Conservation (phyloP, 2,329 filamentous ascomycete genomes). For the Ophiostoma novo-ulmi region DNA sequence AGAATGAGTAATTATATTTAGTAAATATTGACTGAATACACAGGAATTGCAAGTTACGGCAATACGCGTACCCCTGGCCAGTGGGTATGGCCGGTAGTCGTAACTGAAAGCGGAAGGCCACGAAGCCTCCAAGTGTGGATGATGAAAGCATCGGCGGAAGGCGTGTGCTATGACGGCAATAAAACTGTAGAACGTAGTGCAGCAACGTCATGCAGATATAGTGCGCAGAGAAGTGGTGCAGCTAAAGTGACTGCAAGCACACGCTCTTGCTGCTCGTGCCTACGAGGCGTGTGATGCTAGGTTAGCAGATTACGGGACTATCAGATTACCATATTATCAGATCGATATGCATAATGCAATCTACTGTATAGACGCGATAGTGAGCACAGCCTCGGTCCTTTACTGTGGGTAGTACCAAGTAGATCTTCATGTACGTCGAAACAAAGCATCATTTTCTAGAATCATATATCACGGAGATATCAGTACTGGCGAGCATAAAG, state of each 20-base stretch:
- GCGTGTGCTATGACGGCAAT: not conserved
- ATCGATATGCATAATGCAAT: not conserved
- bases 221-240: not conserved
- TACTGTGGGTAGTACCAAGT: not conserved
- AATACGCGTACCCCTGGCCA: not conserved
- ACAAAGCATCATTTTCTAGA: not conserved
- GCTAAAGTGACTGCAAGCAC: not conserved
- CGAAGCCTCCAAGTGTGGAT: not conserved
- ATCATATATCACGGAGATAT: not conserved
- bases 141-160: not conserved
- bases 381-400: not conserved
- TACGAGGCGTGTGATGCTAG: not conserved
- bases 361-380: not conserved
- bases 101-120: constrained; percentile 8
- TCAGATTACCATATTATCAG: not conserved
- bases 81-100: not conserved
- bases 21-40: not conserved
- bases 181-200: too few relatives aligned
- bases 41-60: not conserved
- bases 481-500: not conserved
- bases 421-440: not conserved
- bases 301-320: not conserved
- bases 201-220: not conserved
- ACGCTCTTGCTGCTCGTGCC: not conserved
- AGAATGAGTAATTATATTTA: not conserved